Evolutionary conservation across 2,329 filamentous ascomycete species (phyloP), one percentile per base, ranked within the genome.

Genomic region (Aspergillus brasiliensis): DNA sequence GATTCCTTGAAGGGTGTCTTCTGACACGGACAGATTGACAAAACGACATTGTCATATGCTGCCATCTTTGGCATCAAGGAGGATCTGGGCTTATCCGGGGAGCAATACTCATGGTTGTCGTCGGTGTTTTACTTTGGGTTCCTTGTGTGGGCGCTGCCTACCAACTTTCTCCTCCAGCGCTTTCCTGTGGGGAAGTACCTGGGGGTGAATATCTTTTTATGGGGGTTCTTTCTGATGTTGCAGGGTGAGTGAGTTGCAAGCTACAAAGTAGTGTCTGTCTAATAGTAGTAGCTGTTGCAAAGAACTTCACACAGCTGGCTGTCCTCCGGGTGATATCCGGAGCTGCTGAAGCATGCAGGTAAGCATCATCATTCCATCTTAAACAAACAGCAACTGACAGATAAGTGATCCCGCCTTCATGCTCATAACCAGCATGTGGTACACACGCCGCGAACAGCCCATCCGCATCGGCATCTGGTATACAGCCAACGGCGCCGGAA

Each of bases 401-500:
- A 3, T 0, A 15, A 60, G 59, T 58, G 59, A 64, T 62, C 84
- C 84, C 0, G 80, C 79, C 0, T 85, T 87, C 58, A 85, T 87
- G 77, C 71, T 88, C 1, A 82, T 84, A 38, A 80, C 82, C 25
- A 73, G 78, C 4, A 81, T 82, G 73, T 84, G 81, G 81, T 84
- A 83, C 63, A 77, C 72, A 0, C 69, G 78, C 0, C 72, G 77
- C 7, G 78, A 83, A 5, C 81, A 83, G 54, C 82, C 82, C 0
- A 70, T 86, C 4, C 80, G 84, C 0, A 76, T 85, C 6, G 83
- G 83, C 52, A 75, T 80, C 0, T 87, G 83, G 71, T 86, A 86
- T 65, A 82, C 81, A 62, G 84, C 82, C 2, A 86, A 87, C 63
- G 85, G 85, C 2, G 77, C 87, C 11, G 85, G 84, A 2, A 85